Conservation (phyloP, 345 rosid species). For the Salix koriyanagi region DNA sequence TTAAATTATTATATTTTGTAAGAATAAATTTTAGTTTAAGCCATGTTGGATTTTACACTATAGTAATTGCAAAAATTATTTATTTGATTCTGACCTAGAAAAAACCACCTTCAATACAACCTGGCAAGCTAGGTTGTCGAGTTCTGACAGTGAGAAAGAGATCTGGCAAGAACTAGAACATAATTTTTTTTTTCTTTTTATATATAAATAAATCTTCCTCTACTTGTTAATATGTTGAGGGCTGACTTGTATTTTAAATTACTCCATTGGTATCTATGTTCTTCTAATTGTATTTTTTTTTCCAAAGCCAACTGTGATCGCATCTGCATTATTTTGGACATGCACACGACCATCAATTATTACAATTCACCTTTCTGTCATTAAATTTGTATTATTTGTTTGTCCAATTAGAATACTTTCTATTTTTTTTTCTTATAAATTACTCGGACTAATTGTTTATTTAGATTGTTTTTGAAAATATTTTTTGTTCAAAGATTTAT, state of each 20-base stretch:
- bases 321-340: not conserved
- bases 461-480: too few relatives aligned
- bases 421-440: too few relatives aligned
- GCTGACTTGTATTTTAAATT: not conserved
- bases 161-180: not conserved
- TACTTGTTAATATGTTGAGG: not conserved
- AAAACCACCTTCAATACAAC: not conserved
- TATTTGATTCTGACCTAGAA: not conserved
- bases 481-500: too few relatives aligned
- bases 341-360: slow-evolving; percentile 3
- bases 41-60: too few relatives aligned
- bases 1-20: too few relatives aligned
- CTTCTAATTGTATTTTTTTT: not conserved
- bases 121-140: slow-evolving; percentile 2
- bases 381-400: not conserved
- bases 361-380: not conserved
- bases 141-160: slow-evolving; percentile 2
- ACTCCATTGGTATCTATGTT: not conserved
- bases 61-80: not conserved
- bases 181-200: too few relatives aligned
- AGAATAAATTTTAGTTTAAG: too few relatives aligned
- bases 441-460: too few relatives aligned
- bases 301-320: not conserved
- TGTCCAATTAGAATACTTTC: not conserved
- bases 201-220: not conserved